Evolutionary conservation across 208 protist genomes (phyloP).

Genomic region (Leptomonas seymouri): DNA sequence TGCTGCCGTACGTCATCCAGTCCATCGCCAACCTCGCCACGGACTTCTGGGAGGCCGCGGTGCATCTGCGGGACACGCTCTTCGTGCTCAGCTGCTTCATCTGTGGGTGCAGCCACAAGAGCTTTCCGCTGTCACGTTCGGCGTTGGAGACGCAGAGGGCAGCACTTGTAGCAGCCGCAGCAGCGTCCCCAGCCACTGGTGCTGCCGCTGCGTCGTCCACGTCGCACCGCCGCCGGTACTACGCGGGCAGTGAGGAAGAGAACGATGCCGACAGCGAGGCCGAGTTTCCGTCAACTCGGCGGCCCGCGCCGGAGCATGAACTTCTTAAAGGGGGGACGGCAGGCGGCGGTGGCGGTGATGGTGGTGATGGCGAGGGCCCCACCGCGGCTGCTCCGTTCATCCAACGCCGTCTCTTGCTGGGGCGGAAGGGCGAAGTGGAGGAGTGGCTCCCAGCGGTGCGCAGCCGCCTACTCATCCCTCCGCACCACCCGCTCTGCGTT

Average conservation of each 20-base stretch:
- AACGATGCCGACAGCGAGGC: constrained; percentile 36
- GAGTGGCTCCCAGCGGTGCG: constrained; percentile 43
- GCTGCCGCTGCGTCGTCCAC: not conserved
- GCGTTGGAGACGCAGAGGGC: constrained; percentile 20
- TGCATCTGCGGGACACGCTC: constrained; percentile 48
- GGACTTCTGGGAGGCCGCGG: constrained; percentile 64
- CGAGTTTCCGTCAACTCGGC: constrained; percentile 1
- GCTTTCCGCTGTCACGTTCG: constrained; percentile 50
- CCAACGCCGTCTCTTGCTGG: constrained; percentile 65
- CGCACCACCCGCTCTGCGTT: constrained; percentile 46
- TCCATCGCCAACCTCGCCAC: constrained; percentile 47
- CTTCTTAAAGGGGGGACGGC: not conserved
- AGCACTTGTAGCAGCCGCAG: constrained; percentile 1
- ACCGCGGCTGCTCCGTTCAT: constrained; percentile 22
- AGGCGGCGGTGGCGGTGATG: not conserved
- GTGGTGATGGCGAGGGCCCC: not conserved
- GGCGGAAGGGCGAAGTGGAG: constrained; percentile 60
- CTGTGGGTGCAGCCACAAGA: constrained; percentile 68
- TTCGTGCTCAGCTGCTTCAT: constrained; percentile 72
- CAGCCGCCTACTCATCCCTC: constrained; percentile 50
- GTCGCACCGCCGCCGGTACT: not conserved
- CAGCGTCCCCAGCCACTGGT: not conserved
- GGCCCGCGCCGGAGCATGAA: no score
- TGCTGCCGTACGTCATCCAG: constrained; percentile 55
- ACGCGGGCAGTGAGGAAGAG: constrained; percentile 12